Evolutionary conservation across 2,329 filamentous ascomycete species (phyloP).

Genomic region (Fusarium penzigii): DNA sequence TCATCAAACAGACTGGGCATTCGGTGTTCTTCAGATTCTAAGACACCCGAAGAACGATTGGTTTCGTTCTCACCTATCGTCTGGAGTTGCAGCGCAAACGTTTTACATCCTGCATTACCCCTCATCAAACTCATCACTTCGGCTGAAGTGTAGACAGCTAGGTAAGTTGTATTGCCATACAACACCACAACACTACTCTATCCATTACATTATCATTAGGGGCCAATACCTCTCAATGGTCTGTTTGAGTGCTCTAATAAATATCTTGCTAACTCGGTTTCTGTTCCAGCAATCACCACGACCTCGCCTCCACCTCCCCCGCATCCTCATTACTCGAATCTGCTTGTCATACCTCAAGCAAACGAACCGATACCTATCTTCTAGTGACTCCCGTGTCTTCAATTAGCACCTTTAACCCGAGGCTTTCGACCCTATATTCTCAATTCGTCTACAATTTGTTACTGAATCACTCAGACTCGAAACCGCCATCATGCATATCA

Average conservation of each 20-base stretch:
- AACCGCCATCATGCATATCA: slow-evolving; percentile 81
- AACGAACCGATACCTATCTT: background rate
- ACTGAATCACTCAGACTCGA: background rate
- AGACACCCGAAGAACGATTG: slow-evolving; percentile 14
- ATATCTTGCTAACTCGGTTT: background rate
- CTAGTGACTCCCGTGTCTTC: background rate
- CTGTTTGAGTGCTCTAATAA: background rate
- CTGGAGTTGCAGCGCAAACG: slow-evolving; percentile 28
- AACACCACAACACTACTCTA: background rate
- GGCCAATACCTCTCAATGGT: background rate
- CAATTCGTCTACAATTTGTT: background rate
- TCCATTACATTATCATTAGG: background rate
- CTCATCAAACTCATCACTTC: background rate
- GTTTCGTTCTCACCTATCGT: slow-evolving; percentile 24
- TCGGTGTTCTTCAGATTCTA: slow-evolving; percentile 12
- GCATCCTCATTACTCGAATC: background rate
- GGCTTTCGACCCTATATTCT: background rate
- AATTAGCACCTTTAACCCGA: background rate
- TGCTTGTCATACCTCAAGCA: background rate
- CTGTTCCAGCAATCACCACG: background rate
- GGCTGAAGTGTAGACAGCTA: background rate
- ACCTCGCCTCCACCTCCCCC: background rate
- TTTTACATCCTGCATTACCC: background rate
- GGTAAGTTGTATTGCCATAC: background rate
- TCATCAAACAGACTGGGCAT: slow-evolving; percentile 22